Conservation (phyloP, 1,139 yeast genomes). For the Blastobotrys capitulatus region DNA sequence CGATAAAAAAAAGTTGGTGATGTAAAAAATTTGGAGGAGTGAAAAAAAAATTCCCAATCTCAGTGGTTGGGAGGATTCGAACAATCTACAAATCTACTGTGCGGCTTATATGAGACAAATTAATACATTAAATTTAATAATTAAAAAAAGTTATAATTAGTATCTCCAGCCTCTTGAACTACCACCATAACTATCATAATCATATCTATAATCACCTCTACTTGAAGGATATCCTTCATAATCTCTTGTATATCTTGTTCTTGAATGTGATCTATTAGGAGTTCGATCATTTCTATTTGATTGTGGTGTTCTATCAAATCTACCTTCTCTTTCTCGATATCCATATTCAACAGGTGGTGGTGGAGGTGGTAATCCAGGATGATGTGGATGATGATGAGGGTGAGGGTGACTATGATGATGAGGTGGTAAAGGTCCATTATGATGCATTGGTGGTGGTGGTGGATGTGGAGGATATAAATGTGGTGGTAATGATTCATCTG, state of each 20-base stretch:
- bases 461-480: conserved; percentile 4
- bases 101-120: no score
- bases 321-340: conserved; percentile 9
- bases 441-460: not conserved
- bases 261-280: conserved; percentile 4
- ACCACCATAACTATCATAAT: not conserved
- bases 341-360: conserved; percentile 8
- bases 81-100: no score
- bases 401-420: not conserved
- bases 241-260: conserved; percentile 6
- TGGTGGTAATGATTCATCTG: conserved; percentile 2
- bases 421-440: not conserved
- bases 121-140: not conserved
- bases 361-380: not conserved
- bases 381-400: not conserved
- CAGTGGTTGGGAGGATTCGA: no score
- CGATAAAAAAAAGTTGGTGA: no score
- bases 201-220: conserved; percentile 5
- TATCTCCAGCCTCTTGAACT: not conserved
- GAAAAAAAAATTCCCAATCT: no score
- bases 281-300: not conserved
- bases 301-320: not conserved
- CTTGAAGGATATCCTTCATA: conserved; percentile 1
- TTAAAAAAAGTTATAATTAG: not conserved
- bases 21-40: no score